phyloP scores from a whole-genome alignment of 2,329 filamentous ascomycete genomes.

The Bipolaris oryzae region DNA sequence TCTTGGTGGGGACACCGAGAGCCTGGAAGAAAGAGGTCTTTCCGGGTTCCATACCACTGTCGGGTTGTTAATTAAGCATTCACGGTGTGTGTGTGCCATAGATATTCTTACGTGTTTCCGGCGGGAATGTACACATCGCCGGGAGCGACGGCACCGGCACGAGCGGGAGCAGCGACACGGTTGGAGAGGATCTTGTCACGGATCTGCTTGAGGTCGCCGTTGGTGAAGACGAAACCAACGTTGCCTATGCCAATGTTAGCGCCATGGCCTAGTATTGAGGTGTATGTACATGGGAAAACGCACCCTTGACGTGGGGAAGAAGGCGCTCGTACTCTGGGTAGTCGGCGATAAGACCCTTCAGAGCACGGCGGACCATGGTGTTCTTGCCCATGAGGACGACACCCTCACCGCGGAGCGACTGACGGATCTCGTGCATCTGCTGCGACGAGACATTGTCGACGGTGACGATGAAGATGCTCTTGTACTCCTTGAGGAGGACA shows the following conservation, averaged over 20 bases:
- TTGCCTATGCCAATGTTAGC: slow-evolving; percentile 64
- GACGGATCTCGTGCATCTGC: slow-evolving; percentile 99
- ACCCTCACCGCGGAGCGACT: slow-evolving; percentile 85
- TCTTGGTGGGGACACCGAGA: slow-evolving; percentile 99
- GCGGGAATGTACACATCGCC: slow-evolving; percentile 92
- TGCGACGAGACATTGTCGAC: slow-evolving; percentile 98
- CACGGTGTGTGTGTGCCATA: neutral
- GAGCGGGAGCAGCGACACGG: slow-evolving; percentile 95
- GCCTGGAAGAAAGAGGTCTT: slow-evolving; percentile 99
- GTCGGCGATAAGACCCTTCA: slow-evolving; percentile 91
- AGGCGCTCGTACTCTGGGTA: slow-evolving; percentile 98
- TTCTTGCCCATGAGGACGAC: slow-evolving; percentile 99
- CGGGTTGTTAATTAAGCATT: slow-evolving; percentile 21
- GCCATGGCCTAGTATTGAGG: neutral
- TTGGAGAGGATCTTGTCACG: slow-evolving; percentile 95
- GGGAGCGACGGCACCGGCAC: slow-evolving; percentile 96
- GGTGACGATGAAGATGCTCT: slow-evolving; percentile 95
- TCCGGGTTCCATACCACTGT: slow-evolving; percentile 93
- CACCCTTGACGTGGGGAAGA: slow-evolving; percentile 87
- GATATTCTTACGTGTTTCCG: slow-evolving; percentile 75
- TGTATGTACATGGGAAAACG: slow-evolving; percentile 16
- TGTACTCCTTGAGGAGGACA: slow-evolving; percentile 93
- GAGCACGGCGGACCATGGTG: slow-evolving; percentile 99
- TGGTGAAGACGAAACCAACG: slow-evolving; percentile 99
- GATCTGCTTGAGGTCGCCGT: slow-evolving; percentile 86